These are phyloP conservation scores for Neonothopanus nambi DNA, from an alignment of 1,284 basidiomycete genomes.

Conservation along the genomic window DNA sequence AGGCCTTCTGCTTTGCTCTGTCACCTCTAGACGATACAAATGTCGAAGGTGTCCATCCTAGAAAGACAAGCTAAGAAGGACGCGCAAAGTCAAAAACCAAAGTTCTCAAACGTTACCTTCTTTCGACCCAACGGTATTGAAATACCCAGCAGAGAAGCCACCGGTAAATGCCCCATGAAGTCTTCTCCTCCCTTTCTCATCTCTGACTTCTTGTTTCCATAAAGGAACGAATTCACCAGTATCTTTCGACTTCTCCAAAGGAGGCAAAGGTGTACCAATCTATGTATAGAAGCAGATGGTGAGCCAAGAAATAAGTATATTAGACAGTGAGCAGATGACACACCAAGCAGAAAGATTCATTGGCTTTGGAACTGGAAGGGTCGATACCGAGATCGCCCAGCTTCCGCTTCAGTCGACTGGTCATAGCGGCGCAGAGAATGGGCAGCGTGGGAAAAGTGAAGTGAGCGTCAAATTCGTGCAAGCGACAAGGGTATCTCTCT, in stretches of 20 bases:
- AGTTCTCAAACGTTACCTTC: conserved; percentile 59
- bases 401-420: conserved; percentile 69
- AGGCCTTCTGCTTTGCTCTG: conserved; percentile 61
- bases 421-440: too few relatives aligned
- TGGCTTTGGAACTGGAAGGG: conserved; percentile 65
- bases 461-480: too few relatives aligned
- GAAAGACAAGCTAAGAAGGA: background rate
- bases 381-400: conserved; percentile 81
- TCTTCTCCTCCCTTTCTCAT: conserved; percentile 90
- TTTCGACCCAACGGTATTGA: conserved; percentile 93
- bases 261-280: conserved; percentile 92
- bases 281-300: conserved; percentile 29
- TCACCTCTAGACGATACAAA: conserved; percentile 86
- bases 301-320: conserved; percentile 9
- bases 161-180: conserved; percentile 98
- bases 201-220: conserved; percentile 96
- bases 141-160: conserved; percentile 97
- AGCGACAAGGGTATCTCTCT: too few relatives aligned
- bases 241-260: conserved; percentile 86
- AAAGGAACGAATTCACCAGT: conserved; percentile 91
- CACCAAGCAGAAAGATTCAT: conserved; percentile 88
- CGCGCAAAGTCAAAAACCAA: background rate
- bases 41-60: conserved; percentile 92
- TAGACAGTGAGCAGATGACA: conserved; percentile 23
- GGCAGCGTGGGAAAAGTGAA: too few relatives aligned